Evolutionary conservation across 345 rosid genomes (phyloP), one percentile per base, ranked within the genome.

Genomic region (Gossypium longicalyx): DNA sequence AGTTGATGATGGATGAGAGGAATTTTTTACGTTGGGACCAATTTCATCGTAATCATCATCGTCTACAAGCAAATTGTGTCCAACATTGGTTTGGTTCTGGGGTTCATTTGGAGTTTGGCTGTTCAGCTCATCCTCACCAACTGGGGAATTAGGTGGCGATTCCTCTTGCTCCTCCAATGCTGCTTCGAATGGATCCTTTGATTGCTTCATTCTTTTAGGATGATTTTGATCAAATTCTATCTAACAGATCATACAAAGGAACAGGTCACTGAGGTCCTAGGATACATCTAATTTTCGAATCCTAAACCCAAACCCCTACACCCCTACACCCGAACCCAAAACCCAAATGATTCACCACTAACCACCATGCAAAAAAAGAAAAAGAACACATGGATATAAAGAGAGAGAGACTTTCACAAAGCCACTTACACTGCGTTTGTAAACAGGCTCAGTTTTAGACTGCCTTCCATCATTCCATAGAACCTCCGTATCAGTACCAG

Each of bases 381-480:
- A 38, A 20, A 38, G 7, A 38, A 12, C 38, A 22, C n/a, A 2
- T 1, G 23, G 2, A 6, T 19, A 5, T 5, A 10, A 3, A 23
- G 61, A 76, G 17, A 45, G 25, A 51, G 29, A 27, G 65, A 49
- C 20, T n/a, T 64, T 38, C 63, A 49, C 23, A 9, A 59, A 57
- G 45, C 38, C 67, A 68, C 98, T 89, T 70, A 94, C 98, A 78
- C 89, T 58, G 69, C 94, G 97, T 84, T 90, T 89, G 79, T 91
- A 90, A 74, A 95, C 99, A 77, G 85, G 97, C 74, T 95, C 99
- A 62, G 99, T 90, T 78, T 87, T 93, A 85, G 86, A 77, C 11
- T 93, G 93, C 79, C 98, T 88, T 17, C 89, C 90, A 71, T 95
- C 99, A 85, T 95, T 95, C 99, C 98, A 95, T 44, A 91, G 79